These are phyloP conservation scores for Lycium ferocissimum DNA, from an alignment of 257 asterid species.

Conservation along the genomic window DNA sequence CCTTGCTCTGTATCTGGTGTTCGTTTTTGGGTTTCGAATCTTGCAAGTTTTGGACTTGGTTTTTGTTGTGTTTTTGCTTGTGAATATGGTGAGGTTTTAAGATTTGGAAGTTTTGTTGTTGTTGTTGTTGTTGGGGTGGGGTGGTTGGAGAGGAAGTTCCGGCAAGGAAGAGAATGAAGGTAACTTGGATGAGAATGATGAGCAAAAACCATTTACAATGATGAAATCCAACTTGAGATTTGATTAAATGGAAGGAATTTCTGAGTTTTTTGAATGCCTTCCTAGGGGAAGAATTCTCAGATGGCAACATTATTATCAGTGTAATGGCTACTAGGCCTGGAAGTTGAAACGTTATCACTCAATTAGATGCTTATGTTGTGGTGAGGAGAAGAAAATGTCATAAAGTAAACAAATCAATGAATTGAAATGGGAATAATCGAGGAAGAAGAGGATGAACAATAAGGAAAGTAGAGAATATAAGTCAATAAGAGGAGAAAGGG, in stretches of 20 bases:
- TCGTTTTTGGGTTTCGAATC: neutral
- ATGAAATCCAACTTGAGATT: constrained; percentile 33
- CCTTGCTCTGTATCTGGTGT: neutral
- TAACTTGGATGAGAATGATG: constrained; percentile 29
- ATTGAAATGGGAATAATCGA: neutral
- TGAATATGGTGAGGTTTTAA: neutral
- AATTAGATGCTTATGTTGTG: neutral
- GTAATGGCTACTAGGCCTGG: neutral
- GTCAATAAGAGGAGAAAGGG: neutral
- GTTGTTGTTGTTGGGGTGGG: constrained; percentile 9
- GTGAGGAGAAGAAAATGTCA: neutral
- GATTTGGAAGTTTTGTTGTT: neutral
- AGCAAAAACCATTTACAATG: constrained; percentile 33
- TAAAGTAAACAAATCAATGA: neutral
- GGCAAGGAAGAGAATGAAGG: constrained; percentile 36
- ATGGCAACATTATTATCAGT: constrained; percentile 5
- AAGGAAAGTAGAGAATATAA: neutral
- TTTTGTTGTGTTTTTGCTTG: neutral
- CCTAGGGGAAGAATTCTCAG: constrained; percentile 30
- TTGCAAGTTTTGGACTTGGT: constrained; percentile 5
- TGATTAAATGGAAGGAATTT: constrained; percentile 28
- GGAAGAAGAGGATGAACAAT: neutral
- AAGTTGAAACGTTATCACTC: neutral
- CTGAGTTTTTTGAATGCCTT: constrained; percentile 32
- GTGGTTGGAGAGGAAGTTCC: constrained; percentile 35